phyloP scores from a whole-genome alignment of 129 eudicot species.

The Flaveria trinervia region DNA sequence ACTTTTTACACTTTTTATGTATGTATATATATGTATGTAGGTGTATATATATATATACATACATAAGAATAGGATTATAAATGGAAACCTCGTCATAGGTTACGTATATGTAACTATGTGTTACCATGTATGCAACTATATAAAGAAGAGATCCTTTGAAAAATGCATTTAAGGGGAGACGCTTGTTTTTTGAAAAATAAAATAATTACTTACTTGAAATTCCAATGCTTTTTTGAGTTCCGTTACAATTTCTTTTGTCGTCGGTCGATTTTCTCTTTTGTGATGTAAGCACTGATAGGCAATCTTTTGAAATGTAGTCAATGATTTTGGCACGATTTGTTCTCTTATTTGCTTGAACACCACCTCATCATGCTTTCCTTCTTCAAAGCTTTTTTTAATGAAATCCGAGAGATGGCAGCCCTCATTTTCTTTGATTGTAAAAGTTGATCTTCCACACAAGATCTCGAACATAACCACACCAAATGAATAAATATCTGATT shows the following conservation, averaged over 20 bases:
- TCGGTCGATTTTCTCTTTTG: not conserved
- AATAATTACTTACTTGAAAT: not conserved
- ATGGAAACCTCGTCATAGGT: too few species aligned
- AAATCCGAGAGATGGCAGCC: not conserved
- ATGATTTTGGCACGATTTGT: not conserved
- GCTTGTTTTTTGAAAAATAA: too few species aligned
- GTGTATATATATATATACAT: too few species aligned
- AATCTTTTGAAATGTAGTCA: not conserved
- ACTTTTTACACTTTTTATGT: too few species aligned
- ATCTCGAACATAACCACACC: not conserved
- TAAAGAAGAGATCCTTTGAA: too few species aligned
- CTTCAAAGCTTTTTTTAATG: not conserved
- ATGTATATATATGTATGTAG: too few species aligned
- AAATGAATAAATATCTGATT: constrained; percentile 6
- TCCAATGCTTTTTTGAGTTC: not conserved
- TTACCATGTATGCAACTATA: too few species aligned
- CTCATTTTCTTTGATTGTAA: not conserved
- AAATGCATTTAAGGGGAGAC: not conserved
- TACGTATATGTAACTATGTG: too few species aligned
- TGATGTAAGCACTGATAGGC: not conserved
- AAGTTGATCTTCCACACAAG: not conserved
- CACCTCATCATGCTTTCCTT: not conserved
- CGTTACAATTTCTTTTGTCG: not conserved
- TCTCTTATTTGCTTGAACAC: not conserved
- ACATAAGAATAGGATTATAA: too few species aligned